A percentile compares a stretch with the other conserved stretches of the same genome.
phyloP scores from a whole-genome alignment of 2,329 filamentous ascomycete genomes.

The Zymoseptoria tritici region DNA sequence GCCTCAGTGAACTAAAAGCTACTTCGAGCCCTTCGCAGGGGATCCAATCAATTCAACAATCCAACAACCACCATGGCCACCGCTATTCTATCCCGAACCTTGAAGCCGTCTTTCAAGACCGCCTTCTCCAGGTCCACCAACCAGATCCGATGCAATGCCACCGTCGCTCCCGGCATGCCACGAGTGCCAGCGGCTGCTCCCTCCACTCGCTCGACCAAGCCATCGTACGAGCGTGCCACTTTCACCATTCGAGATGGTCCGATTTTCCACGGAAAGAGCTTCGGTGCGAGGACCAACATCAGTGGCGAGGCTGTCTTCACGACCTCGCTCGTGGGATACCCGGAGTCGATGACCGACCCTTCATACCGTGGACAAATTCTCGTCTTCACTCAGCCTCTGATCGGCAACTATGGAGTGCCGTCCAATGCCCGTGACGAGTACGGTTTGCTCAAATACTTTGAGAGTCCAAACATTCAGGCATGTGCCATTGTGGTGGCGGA shows the following conservation, averaged over 20 bases:
- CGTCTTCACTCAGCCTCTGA: constrained; percentile 95
- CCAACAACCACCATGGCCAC: constrained; percentile 25
- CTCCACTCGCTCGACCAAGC: constrained; percentile 50
- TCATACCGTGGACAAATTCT: constrained; percentile 82
- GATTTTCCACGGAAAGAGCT: constrained; percentile 92
- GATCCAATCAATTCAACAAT: constrained; percentile 13
- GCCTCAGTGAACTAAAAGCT: constrained; percentile 53
- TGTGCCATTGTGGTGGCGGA: constrained; percentile 94
- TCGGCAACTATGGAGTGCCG: constrained; percentile 97
- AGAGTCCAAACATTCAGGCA: constrained; percentile 95
- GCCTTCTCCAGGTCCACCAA: constrained; percentile 39
- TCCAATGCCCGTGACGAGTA: constrained; percentile 76
- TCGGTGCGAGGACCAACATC: constrained; percentile 92
- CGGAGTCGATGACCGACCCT: constrained; percentile 71
- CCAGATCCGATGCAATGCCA: constrained; percentile 51
- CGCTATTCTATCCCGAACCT: constrained; percentile 49
- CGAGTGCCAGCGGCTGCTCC: constrained; percentile 56
- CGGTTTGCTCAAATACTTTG: constrained; percentile 94
- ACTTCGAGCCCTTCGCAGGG: background rate
- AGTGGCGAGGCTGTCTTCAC: constrained; percentile 98
- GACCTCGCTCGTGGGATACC: constrained; percentile 94
- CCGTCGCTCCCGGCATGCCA: constrained; percentile 61
- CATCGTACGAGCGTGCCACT: constrained; percentile 71
- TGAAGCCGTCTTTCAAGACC: constrained; percentile 43
- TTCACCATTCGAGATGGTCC: constrained; percentile 95